A percentile compares a stretch with the other conserved stretches of the same genome.
phyloP scores from a whole-genome alignment of 306 rosid species.

The Quillaja saponaria region DNA sequence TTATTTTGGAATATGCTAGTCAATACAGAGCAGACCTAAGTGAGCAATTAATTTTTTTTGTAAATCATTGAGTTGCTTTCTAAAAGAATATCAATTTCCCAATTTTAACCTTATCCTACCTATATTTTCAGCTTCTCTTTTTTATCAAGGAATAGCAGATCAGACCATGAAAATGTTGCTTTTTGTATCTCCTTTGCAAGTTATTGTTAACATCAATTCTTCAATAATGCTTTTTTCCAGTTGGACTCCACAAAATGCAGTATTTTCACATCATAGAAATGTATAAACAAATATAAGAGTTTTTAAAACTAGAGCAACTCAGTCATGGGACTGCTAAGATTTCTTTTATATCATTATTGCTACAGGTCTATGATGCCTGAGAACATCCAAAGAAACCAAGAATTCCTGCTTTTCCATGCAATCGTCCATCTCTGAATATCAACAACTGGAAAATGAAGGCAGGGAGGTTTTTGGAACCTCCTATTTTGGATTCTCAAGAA shows the following conservation, averaged over 20 bases:
- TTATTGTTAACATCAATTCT: not conserved
- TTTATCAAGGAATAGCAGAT: no score
- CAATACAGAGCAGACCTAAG: not conserved
- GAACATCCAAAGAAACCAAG: conserved; percentile 35
- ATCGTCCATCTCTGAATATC: conserved; percentile 27
- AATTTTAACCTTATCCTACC: no score
- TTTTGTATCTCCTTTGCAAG: conserved; percentile 3
- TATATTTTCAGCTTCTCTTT: not conserved
- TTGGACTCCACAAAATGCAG: not conserved
- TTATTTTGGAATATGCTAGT: not conserved
- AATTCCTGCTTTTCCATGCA: conserved; percentile 19
- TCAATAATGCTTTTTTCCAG: not conserved
- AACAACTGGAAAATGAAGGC: conserved; percentile 30
- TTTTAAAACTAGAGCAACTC: not conserved
- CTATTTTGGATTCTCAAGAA: conserved; percentile 54
- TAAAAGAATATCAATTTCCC: no score
- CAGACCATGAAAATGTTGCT: no score
- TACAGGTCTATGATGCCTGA: conserved; percentile 50
- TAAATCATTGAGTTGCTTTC: no score
- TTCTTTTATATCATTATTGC: conserved; percentile 29
- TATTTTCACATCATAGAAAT: not conserved
- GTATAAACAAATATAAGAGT: not conserved
- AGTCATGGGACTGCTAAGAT: conserved; percentile 15
- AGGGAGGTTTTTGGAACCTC: conserved; percentile 31
- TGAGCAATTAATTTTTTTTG: no score